These are phyloP conservation scores for Cytospora piceae DNA, from an alignment of 2,329 filamentous ascomycete genomes.

Conservation along the genomic window DNA sequence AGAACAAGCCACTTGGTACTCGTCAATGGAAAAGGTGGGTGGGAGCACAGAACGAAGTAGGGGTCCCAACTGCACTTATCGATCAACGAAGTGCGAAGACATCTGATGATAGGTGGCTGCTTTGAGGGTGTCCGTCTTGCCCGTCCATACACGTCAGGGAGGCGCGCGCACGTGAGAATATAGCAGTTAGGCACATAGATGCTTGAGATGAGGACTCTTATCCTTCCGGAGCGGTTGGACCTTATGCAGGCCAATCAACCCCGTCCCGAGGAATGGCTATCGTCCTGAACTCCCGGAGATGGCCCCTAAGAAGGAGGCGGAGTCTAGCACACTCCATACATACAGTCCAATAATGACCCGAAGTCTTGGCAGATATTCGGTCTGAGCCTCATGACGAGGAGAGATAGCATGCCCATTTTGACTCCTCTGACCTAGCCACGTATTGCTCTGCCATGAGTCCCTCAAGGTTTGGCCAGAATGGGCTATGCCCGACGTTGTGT, in stretches of 20 bases:
- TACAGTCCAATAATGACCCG: background rate
- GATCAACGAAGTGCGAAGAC: constrained; percentile 24
- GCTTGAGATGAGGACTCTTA: background rate
- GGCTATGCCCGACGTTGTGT: background rate
- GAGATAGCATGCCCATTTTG: background rate
- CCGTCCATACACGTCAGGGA: background rate
- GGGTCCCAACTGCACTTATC: background rate
- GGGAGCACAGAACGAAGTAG: background rate
- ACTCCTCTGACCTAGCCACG: background rate
- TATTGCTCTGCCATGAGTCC: background rate
- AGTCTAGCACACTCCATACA: background rate
- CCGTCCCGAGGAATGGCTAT: background rate
- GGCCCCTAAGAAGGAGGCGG: background rate
- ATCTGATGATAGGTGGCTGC: constrained; percentile 5
- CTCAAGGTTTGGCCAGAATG: background rate
- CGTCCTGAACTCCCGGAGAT: background rate
- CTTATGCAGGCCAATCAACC: background rate
- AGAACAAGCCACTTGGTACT: background rate
- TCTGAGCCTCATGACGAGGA: background rate
- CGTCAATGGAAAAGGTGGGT: background rate
- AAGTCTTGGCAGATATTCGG: background rate
- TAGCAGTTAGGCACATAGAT: background rate
- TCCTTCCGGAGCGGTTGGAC: background rate
- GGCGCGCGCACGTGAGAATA: background rate
- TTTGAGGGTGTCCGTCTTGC: background rate